phyloP scores from a whole-genome alignment of 441 rosid species.

The Eruca vesicaria region DNA sequence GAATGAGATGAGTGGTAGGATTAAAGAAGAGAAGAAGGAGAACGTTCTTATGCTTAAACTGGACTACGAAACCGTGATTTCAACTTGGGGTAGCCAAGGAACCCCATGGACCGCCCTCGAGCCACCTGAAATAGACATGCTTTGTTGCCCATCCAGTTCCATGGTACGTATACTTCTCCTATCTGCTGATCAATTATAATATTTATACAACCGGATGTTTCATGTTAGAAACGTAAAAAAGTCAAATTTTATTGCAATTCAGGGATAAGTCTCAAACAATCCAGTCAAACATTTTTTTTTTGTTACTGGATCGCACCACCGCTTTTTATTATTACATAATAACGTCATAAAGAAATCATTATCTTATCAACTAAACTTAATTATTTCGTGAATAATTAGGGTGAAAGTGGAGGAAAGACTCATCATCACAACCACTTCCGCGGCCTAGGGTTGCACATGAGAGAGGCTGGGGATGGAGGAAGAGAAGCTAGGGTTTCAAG shows the following conservation, averaged over 20 bases:
- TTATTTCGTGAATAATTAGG: not conserved
- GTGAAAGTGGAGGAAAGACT: constrained; percentile 6
- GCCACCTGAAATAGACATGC: constrained; percentile 53
- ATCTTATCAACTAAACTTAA: not conserved
- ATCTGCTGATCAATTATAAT: not conserved
- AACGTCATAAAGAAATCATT: not conserved
- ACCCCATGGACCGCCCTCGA: constrained; percentile 71
- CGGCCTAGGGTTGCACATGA: constrained; percentile 5
- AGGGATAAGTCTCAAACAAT: not conserved
- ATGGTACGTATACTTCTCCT: constrained; percentile 40
- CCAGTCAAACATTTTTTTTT: not conserved
- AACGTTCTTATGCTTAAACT: constrained; percentile 48
- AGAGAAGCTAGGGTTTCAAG: constrained; percentile 82
- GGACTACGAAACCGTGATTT: constrained; percentile 59
- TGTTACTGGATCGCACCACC: not conserved
- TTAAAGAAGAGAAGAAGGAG: constrained; percentile 44
- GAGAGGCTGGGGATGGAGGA: constrained; percentile 45
- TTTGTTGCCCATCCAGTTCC: constrained; percentile 48
- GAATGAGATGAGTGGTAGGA: constrained; percentile 7
- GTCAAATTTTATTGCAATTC: not conserved
- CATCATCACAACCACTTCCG: constrained; percentile 3
- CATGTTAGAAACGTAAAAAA: not conserved
- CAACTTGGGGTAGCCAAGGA: constrained; percentile 62
- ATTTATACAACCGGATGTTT: not conserved
- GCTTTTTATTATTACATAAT: not conserved